These are phyloP conservation scores for Lichtheimia corymbifera DNA, from an alignment of 371 early-diverging fungal genomes.

Conservation along the genomic window DNA sequence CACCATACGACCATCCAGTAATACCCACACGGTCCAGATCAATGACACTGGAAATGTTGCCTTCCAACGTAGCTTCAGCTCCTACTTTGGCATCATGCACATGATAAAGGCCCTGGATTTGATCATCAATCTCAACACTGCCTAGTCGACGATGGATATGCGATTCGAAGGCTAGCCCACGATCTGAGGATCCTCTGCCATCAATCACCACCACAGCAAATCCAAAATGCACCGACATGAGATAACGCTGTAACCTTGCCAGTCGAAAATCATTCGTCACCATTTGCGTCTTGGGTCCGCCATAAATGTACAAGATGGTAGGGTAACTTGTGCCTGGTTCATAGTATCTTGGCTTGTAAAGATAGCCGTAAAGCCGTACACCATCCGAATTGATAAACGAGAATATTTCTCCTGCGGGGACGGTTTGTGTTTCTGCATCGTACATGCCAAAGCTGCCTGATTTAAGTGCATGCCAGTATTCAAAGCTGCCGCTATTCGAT, in stretches of 20 bases:
- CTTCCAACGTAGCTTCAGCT: conserved; percentile 28
- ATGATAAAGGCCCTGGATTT: conserved; percentile 64
- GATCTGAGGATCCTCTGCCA: conserved; percentile 72
- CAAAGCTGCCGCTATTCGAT: conserved; percentile 1
- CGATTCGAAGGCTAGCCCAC: conserved; percentile 72
- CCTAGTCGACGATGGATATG: conserved; percentile 58
- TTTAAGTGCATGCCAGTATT: conserved; percentile 4
- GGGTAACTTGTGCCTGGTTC: conserved; percentile 54
- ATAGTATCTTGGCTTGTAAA: conserved; percentile 63
- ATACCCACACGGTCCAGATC: conserved; percentile 67
- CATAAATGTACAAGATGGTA: conserved; percentile 61
- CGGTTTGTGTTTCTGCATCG: conserved; percentile 4
- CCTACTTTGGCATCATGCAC: conserved; percentile 52
- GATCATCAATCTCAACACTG: conserved; percentile 69
- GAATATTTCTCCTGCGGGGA: conserved; percentile 15
- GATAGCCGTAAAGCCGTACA: conserved; percentile 57
- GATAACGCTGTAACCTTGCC: conserved; percentile 63
- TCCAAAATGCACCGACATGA: conserved; percentile 65
- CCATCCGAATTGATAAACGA: conserved; percentile 22
- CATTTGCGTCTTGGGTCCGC: conserved; percentile 67
- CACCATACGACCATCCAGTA: conserved; percentile 78
- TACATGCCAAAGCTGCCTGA: neutral
- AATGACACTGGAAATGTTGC: conserved; percentile 33
- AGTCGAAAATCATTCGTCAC: conserved; percentile 75
- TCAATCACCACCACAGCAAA: conserved; percentile 77